Evolutionary conservation across 306 rosid genomes (phyloP), one percentile per base, ranked within the genome.

Genomic region (Malus fusca): DNA sequence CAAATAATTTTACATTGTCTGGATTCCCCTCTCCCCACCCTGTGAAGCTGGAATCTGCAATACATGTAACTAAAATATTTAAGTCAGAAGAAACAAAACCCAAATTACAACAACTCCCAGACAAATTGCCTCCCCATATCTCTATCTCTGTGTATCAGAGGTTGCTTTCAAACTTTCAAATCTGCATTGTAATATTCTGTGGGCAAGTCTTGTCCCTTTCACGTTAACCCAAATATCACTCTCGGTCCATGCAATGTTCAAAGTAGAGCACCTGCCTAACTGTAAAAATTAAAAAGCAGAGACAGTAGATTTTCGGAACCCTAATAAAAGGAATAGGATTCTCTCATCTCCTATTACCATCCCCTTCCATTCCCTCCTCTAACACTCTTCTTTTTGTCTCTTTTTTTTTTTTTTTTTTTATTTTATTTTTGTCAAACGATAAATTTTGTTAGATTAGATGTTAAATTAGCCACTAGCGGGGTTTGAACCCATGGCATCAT

Each of bases 151-250:
- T 75, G 80, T 77, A 80, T 82, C 82, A 52, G 15, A 33, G 66
- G 93, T 90, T 85, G 91, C 90, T 92, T 88, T 92, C 96, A 80
- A 83, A 90, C 88, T 92, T 88, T 92, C 96, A 80, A 83, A 92
- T 88, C 96, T 86, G 63, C 78, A 61, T 70, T 68, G 77, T 77
- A 78, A 84, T 90, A 90, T 87, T 92, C 81, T 87, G 85, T 92
- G 85, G 86, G 69, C 82, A 84, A 82, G 88, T 87, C 85, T 84
- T 78, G 25, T 72, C 86, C 79, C 89, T 87, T 89, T 87, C 89
- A 40, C 91, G 78, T 72, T 83, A 86, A 84, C 88, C 93, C 82
- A 82, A 75, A 85, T 68, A 80, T 83, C 87, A 74, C 74, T 79
- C 79, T 69, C 69, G 70, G 78, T 76, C 72, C 74, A 74, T 52